These are phyloP conservation scores for Pythium volutum DNA, from an alignment of 352 stramenopile genomes.

Conservation along the genomic window DNA sequence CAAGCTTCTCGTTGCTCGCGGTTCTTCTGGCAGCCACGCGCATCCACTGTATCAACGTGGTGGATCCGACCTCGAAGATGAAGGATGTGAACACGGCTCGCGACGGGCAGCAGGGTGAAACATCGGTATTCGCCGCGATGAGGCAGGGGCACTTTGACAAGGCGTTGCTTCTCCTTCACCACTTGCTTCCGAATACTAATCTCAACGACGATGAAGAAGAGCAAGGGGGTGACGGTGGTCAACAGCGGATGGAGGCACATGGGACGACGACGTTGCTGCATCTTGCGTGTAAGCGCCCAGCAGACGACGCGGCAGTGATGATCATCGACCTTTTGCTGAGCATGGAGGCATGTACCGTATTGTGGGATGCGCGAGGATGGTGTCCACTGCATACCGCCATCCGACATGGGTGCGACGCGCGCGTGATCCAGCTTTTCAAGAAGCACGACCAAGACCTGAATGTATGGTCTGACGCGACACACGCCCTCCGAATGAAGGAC, in stretches of 20 bases:
- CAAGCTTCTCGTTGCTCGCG: constrained; percentile 4
- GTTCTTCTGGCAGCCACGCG: constrained; percentile 2
- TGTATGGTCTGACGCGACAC: constrained; percentile 47
- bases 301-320: constrained; percentile 32
- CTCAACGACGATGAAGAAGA: neutral
- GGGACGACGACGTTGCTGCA: constrained; percentile 50
- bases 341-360: constrained; percentile 35
- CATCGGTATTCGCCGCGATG: neutral
- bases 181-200: neutral
- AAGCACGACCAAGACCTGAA: constrained; percentile 56
- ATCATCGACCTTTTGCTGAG: constrained; percentile 46
- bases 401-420: constrained; percentile 34
- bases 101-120: neutral
- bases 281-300: constrained; percentile 41
- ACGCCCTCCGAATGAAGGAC: neutral
- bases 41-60: neutral
- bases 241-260: constrained; percentile 5
- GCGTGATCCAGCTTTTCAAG: constrained; percentile 45
- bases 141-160: neutral
- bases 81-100: neutral
- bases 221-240: neutral
- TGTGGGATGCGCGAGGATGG: constrained; percentile 49
- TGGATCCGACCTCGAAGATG: neutral
- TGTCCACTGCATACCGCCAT: constrained; percentile 60
- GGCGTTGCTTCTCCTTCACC: constrained; percentile 14